Evolutionary conservation across 495 filamentous ascomycete species (phyloP), one percentile per base, ranked within the genome.

Genomic region (Penicillium simplicissimum): DNA sequence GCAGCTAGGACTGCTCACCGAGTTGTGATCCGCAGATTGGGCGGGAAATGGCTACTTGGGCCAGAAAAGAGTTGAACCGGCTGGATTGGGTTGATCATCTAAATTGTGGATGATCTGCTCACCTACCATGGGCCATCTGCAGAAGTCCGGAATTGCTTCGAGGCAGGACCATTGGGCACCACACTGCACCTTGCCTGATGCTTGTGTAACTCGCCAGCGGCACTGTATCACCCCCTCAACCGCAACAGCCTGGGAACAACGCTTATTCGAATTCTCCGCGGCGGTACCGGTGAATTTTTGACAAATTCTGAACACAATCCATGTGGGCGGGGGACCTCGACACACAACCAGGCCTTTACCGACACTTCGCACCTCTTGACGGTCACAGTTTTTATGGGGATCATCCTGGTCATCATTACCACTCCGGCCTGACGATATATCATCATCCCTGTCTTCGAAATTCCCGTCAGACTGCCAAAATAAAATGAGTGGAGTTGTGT

Each of bases 211-310:
- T 48, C 11, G 21, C 40, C 36, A 37, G 31, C 51, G 25, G 47
- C 25, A 43, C 57, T 49, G 65, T 67, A 61, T 52, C 45, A 67
- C 65, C 57, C 43, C 52, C 55, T 58, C 52, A 37, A 52, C 58
- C 19, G 33, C 42, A 45, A 56, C 35, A 35, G 23, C 28, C 42
- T 60, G 61, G 64, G 64, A 56, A 60, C 57, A 19, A 37, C 6
- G 52, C 15, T 33, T 33, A n/a, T 40, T 36, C 51, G 19, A 58
- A 62, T 55, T 60, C 33, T 60, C 58, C 58, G 52, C 25, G 35
- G 56, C 34, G 49, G 15, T 17, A 23, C 33, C 51, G 51, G 51
- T 33, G 28, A 36, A 53, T 53, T 17, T 19, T 36, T 31, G 28
- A n/a, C 31, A 11, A 31, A 36, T 36, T 35, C 4, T 6, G 51